Conservation (phyloP, 2,329 filamentous ascomycete species). For the Xylogone sp. region DNA sequence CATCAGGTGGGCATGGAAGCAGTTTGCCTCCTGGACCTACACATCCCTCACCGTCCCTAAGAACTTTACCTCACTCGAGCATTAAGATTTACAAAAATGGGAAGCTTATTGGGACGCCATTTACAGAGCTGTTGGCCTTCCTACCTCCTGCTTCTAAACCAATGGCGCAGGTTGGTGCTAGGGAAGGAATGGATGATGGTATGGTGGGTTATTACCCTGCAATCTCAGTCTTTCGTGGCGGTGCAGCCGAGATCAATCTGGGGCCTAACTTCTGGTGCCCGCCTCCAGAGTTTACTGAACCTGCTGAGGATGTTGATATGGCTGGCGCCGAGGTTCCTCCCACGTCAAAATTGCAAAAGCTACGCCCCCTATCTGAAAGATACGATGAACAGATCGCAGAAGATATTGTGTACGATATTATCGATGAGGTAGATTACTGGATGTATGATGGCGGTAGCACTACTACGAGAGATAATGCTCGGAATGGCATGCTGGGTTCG, state of each 20-base stretch:
- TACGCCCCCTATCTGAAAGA: conserved; percentile 68
- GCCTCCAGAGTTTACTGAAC: conserved; percentile 52
- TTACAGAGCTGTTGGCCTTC: conserved; percentile 84
- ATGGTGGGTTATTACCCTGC: conserved; percentile 95
- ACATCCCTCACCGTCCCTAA: conserved; percentile 69
- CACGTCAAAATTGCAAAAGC: conserved; percentile 20
- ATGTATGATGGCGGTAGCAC: conserved; percentile 55
- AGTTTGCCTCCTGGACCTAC: conserved; percentile 64
- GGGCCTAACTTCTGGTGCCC: conserved; percentile 91
- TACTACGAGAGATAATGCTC: conserved; percentile 19
- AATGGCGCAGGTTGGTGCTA: conserved; percentile 59
- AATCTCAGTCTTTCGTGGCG: conserved; percentile 86
- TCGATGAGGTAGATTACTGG: conserved; percentile 94
- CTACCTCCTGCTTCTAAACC: conserved; percentile 83
- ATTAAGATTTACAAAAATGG: conserved; percentile 96
- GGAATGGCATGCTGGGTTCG: conserved; percentile 12
- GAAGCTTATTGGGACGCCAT: conserved; percentile 77
- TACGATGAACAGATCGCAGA: conserved; percentile 94
- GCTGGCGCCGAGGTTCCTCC: conserved; percentile 31
- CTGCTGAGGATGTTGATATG: conserved; percentile 46
- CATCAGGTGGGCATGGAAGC: conserved; percentile 30
- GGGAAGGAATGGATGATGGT: conserved; percentile 88
- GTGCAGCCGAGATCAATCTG: conserved; percentile 90
- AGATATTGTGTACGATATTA: conserved; percentile 86
- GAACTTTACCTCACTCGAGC: conserved; percentile 79